Conservation (phyloP, 2,329 filamentous ascomycete genomes). For the Trichoderma asperellum region DNA sequence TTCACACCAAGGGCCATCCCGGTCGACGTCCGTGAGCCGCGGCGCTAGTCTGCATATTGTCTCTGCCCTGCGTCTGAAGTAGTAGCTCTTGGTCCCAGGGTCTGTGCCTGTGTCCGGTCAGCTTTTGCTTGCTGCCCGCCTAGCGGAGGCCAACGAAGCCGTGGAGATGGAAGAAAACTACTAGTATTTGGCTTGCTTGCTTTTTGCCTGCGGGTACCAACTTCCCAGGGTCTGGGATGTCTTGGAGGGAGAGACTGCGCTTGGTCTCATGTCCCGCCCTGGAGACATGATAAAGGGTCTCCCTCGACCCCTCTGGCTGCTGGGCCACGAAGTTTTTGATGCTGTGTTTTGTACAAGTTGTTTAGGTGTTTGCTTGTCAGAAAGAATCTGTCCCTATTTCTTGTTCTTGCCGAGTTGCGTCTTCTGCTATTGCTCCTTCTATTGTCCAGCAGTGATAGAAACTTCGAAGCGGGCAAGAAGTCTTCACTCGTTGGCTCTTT, state of each 20-base stretch:
- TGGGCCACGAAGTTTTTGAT: background rate
- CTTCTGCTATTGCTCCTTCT: constrained; percentile 10
- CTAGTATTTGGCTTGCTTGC: constrained; percentile 9
- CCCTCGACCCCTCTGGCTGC: constrained; percentile 22
- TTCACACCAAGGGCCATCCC: background rate
- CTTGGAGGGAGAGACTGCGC: constrained; percentile 17
- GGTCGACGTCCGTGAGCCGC: constrained; percentile 30
- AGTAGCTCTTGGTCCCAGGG: constrained; percentile 12
- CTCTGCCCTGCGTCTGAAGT: constrained; percentile 26
- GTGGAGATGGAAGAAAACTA: background rate
- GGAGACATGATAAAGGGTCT: constrained; percentile 24
- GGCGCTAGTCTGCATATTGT: constrained; percentile 22
- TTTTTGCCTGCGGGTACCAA: constrained; percentile 4
- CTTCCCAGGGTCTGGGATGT: constrained; percentile 8
- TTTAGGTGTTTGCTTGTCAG: background rate
- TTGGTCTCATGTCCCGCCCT: constrained; percentile 24
- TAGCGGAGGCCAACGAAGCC: constrained; percentile 5
- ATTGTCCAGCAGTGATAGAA: background rate
- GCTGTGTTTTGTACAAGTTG: background rate
- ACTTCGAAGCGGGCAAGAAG: background rate
- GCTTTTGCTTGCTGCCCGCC: constrained; percentile 19
- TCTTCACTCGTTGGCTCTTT: constrained; percentile 8
- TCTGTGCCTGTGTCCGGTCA: background rate
- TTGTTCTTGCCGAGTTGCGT: constrained; percentile 1
- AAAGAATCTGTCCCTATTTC: background rate